Evolutionary conservation across 2,329 filamentous ascomycete species (phyloP), one percentile per base, ranked within the genome.

Genomic region (Venturia nashicola): DNA sequence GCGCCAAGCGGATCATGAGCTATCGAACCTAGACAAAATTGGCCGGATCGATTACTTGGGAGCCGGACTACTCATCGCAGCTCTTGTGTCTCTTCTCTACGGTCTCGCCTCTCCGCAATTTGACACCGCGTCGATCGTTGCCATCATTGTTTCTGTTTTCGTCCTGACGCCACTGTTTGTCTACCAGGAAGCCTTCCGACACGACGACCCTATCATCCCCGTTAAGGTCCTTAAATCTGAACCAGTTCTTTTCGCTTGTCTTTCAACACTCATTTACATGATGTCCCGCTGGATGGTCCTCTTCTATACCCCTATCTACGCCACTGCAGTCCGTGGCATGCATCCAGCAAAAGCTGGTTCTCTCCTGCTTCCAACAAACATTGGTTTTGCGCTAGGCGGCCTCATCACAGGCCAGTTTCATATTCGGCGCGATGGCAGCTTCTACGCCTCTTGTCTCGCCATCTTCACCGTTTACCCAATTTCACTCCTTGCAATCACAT

Each of bases 261-360:
- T 92, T 27, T 82, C 86, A 0, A 89, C 91, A 61, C 80, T 92
- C 0, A 86, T 87, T 23, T 82, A 91, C 72, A 93, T 95, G 89
- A 86, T 89, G 71, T 82, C 88, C 1, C 86, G 91, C 65, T 95
- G 90, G 90, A 82, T 81, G 7, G 81, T 95, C 1, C 79, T 95
- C 8, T 94, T 91, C 77, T 95, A 91, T 74, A 83, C 87, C 0
- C 90, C 91, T 0, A 84, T 91, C 54, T 92, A 90, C 69, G 87
- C 89, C 42, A 84, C 94, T 65, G 88, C 89, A 3, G 86, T 94
- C 1, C 84, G 86, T 2, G 83, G 83, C 64, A 88, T 88, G 77
- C 76, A 81, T 0, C 87, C 89, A 0, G 86, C 88, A 0, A 78
- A 83, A 1, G 87, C 89, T 2, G 91, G 90, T 3, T 82, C 87